Conservation (phyloP, 164 flowering plant genomes). For the Berberis vulgaris region DNA sequence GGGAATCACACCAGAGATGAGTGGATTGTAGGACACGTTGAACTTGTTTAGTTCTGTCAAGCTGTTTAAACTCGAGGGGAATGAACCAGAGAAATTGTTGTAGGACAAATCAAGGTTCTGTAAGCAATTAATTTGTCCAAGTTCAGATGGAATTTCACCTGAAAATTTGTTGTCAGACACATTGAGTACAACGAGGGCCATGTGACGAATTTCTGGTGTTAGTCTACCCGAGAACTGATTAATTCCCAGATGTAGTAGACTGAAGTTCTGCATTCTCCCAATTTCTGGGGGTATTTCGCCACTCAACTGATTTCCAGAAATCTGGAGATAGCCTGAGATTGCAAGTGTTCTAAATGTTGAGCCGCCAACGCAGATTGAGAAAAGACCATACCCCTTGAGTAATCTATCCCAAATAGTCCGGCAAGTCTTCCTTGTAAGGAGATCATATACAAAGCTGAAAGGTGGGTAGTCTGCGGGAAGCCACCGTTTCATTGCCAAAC, state of each 20-base stretch:
- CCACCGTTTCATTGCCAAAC: constrained; percentile 77
- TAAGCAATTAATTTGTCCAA: constrained; percentile 52
- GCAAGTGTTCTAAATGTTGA: constrained; percentile 24
- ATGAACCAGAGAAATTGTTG: constrained; percentile 78
- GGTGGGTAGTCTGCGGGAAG: constrained; percentile 87
- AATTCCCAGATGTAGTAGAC: constrained; percentile 51
- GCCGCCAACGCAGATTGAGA: constrained; percentile 44
- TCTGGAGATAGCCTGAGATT: constrained; percentile 75
- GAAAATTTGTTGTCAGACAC: constrained; percentile 48
- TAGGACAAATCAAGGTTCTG: constrained; percentile 70
- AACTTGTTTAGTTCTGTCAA: constrained; percentile 67
- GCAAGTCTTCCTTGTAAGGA: constrained; percentile 63
- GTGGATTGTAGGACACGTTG: constrained; percentile 74
- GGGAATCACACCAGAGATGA: constrained; percentile 55
- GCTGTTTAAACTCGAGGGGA: constrained; percentile 47
- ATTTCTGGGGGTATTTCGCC: constrained; percentile 57
- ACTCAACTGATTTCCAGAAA: constrained; percentile 51
- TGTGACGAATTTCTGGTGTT: constrained; percentile 37
- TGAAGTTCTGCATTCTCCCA: constrained; percentile 55
- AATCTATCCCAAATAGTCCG: constrained; percentile 55
- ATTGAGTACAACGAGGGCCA: constrained; percentile 65
- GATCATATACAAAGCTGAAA: constrained; percentile 60
- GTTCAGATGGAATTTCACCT: constrained; percentile 49
- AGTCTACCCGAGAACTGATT: constrained; percentile 52
- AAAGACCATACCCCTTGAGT: constrained; percentile 63